Evolutionary conservation across 2,329 filamentous ascomycete genomes (phyloP).

Genomic region (Trichoderma semiorbis): DNA sequence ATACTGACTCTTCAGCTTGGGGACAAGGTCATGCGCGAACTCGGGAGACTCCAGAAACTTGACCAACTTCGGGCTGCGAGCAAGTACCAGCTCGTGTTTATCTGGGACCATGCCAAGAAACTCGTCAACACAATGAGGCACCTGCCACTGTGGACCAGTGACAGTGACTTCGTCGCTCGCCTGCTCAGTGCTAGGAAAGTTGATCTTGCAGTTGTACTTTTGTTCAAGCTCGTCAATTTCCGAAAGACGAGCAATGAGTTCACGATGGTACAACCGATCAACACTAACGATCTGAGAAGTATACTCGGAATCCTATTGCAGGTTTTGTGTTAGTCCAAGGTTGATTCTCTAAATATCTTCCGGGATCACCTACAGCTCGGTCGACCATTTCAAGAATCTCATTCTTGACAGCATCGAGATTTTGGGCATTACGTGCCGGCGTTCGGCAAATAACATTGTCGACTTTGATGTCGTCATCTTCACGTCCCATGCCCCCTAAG

Average conservation of each 20-base stretch:
- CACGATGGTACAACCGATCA: conserved; percentile 91
- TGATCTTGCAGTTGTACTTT: conserved; percentile 99
- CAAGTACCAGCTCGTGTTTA: conserved; percentile 85
- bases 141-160: conserved; percentile 96
- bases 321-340: conserved; percentile 13
- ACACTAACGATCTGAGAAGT: conserved; percentile 91
- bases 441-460: conserved; percentile 99
- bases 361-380: conserved; percentile 63
- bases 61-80: conserved; percentile 69
- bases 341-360: not conserved
- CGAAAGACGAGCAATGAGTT: conserved; percentile 80
- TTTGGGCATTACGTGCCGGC: conserved; percentile 93
- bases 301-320: conserved; percentile 79
- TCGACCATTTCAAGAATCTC: conserved; percentile 99
- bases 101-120: conserved; percentile 98
- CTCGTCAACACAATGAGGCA: conserved; percentile 92
- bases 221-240: conserved; percentile 95
- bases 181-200: conserved; percentile 95
- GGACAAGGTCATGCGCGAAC: conserved; percentile 74
- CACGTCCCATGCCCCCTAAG: conserved; percentile 68
- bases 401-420: conserved; percentile 93
- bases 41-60: conserved; percentile 78
- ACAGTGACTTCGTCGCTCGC: conserved; percentile 95
- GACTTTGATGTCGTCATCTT: conserved; percentile 97
- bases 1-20: conserved; percentile 85